A percentile compares a stretch with the other conserved stretches of the same genome.
phyloP scores from a whole-genome alignment of 495 filamentous ascomycete genomes.

The Trichoderma parareesei region DNA sequence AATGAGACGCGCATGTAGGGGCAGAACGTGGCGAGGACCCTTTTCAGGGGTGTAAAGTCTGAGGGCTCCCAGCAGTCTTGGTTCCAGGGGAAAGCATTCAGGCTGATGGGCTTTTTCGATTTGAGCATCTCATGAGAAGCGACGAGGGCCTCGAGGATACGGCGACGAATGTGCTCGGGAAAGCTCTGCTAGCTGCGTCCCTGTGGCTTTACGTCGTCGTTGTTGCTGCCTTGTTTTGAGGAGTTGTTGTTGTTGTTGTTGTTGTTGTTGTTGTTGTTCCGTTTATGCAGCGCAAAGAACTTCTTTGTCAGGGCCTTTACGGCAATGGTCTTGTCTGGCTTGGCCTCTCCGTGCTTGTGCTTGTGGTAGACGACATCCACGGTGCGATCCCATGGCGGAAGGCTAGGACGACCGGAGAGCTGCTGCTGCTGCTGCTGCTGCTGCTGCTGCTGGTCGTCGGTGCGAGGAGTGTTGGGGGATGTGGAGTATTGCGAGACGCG shows the following conservation, averaged over 20 bases:
- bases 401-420: background rate
- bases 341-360: slow-evolving; percentile 6
- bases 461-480: slow-evolving; percentile 1
- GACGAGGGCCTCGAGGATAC: background rate
- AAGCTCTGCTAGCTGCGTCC: background rate
- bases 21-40: slow-evolving; percentile 13
- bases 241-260: background rate
- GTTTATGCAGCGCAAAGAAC: background rate
- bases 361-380: slow-evolving; percentile 21
- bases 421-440: background rate
- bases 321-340: slow-evolving; percentile 11
- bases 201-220: background rate
- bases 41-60: slow-evolving; percentile 21
- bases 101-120: slow-evolving; percentile 1
- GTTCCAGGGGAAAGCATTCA: slow-evolving; percentile 10
- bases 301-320: slow-evolving; percentile 10
- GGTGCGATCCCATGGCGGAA: slow-evolving; percentile 24
- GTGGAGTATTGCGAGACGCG: background rate
- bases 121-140: background rate
- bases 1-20: slow-evolving; percentile 19
- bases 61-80: slow-evolving; percentile 15
- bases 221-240: background rate
- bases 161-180: background rate
- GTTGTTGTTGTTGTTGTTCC: background rate
- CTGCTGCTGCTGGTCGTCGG: background rate